These are phyloP conservation scores for Suillus sp. DNA, from an alignment of 768 basidiomycete species.

Conservation along the genomic window DNA sequence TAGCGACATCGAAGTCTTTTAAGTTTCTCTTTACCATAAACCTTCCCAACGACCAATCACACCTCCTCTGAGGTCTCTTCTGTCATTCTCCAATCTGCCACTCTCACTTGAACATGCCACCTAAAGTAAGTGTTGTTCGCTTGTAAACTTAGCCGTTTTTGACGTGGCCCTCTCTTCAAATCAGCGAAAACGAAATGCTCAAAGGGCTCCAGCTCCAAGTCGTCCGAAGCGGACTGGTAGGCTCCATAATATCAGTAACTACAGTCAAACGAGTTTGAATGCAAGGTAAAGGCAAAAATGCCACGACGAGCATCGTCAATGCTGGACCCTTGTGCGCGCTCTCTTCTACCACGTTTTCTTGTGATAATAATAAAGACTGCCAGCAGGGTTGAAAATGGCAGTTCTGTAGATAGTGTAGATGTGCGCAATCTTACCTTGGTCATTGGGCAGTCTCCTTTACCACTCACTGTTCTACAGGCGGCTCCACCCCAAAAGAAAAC, in stretches of 20 bases:
- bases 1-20: background rate
- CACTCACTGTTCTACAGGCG: conserved; percentile 13
- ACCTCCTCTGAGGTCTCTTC: background rate
- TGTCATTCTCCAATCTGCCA: background rate
- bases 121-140: conserved; percentile 31
- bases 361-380: conserved; percentile 27
- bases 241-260: conserved; percentile 10
- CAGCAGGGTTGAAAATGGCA: conserved; percentile 22
- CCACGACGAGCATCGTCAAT: conserved; percentile 13
- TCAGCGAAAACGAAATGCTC: conserved; percentile 59
- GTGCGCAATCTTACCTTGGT: conserved; percentile 23
- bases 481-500: conserved; percentile 44
- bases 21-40: background rate
- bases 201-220: conserved; percentile 38
- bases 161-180: conserved; percentile 15
- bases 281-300: conserved; percentile 22
- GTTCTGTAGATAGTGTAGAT: conserved; percentile 19
- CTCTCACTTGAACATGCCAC: conserved; percentile 33
- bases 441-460: conserved; percentile 3
- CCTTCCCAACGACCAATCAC: background rate
- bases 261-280: conserved; percentile 19
- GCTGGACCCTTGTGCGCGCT: conserved; percentile 27
- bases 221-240: conserved; percentile 43
- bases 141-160: conserved; percentile 23
- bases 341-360: conserved; percentile 7